Evolutionary conservation across 768 basidiomycete species (phyloP), one percentile per base, ranked within the genome.

Genomic region (Lentinus tigrinus): DNA sequence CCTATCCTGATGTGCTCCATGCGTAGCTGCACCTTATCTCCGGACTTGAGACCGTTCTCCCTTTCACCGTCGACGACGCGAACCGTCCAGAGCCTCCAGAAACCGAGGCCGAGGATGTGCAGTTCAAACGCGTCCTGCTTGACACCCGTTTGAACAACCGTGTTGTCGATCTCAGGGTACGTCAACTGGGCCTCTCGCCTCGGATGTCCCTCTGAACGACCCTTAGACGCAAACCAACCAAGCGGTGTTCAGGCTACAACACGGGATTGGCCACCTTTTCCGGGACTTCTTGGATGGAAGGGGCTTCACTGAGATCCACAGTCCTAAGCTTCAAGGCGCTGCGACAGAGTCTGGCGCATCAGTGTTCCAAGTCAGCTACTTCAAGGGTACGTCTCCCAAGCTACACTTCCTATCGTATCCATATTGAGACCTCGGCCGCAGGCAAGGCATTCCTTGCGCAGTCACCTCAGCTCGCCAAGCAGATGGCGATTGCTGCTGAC

Each of bases 401-500:
- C 28, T 34, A 27, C 17, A 26, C 31, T 23, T 40, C 34, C 55
- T 14, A 56, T 27, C 37, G 19, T 31, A 14, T 38, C 1, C 27
- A 0, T 16, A 44, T 28, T 36, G 11, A 37, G 21, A 37, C 47
- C 6, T 36, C 7, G 47, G 28, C 40, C 50, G 11, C 63, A 96
- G 95, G 92, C 28, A 83, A 73, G 64, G 97, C 97, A 2, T 99
- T 81, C 78, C 83, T 99, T 39, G 97, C 97, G 19, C 97, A 99
- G 73, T 95, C 92, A 38, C 97, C 97, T 39, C 97, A 99, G 70
- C 80, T 98, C 16, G 93, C 95, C 50, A 99, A 99, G 74, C 97
- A 99, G 75, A 99, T 99, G 97, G 92, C 91, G 59, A 98, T 99
- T 66, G 94, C 97, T 34, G 95, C 93, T 53, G 97, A 98, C 75